Conservation (phyloP, 805 yeast genomes). For the Wickerhamiella azymoides region DNA sequence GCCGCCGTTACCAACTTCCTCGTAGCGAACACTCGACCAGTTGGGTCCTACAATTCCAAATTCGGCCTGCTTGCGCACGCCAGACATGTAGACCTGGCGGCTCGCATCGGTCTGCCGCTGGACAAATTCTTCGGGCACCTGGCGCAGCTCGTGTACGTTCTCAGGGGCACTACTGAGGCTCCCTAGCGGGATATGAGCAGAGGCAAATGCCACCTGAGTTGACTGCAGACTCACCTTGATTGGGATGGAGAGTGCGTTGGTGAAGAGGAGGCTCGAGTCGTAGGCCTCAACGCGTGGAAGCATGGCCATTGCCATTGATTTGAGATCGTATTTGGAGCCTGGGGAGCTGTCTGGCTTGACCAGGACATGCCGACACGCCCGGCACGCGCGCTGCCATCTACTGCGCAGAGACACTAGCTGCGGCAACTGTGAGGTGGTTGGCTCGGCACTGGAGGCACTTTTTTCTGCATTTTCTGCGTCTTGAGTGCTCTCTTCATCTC, state of each 20-base stretch:
- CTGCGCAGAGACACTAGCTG: conserved; percentile 19
- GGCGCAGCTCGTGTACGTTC: conserved; percentile 16
- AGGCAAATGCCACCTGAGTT: conserved; percentile 9
- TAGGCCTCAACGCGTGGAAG: conserved; percentile 17
- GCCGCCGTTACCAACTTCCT: background rate
- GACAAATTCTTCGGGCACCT: conserved; percentile 18
- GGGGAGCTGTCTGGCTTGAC: conserved; percentile 24
- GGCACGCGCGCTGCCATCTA: conserved; percentile 21
- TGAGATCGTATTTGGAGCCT: conserved; percentile 13
- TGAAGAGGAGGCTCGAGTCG: conserved; percentile 1
- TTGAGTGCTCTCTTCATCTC: too few species aligned
- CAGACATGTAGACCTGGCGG: conserved; percentile 21
- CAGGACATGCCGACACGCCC: conserved; percentile 23
- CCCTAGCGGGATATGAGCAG: conserved; percentile 17
- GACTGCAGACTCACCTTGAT: conserved; percentile 3
- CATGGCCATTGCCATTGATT: conserved; percentile 18
- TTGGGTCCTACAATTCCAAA: conserved; percentile 18
- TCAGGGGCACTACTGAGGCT: conserved; percentile 17
- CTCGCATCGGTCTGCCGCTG: conserved; percentile 20
- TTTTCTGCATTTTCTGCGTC: too few species aligned
- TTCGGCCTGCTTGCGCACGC: conserved; percentile 7
- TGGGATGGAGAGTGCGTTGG: conserved; percentile 5
- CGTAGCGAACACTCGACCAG: conserved; percentile 18
- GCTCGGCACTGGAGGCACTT: background rate
- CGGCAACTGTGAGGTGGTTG: conserved; percentile 15